Evolutionary conservation across 2,329 filamentous ascomycete genomes (phyloP).

Genomic region (Trichoderma sp.): DNA sequence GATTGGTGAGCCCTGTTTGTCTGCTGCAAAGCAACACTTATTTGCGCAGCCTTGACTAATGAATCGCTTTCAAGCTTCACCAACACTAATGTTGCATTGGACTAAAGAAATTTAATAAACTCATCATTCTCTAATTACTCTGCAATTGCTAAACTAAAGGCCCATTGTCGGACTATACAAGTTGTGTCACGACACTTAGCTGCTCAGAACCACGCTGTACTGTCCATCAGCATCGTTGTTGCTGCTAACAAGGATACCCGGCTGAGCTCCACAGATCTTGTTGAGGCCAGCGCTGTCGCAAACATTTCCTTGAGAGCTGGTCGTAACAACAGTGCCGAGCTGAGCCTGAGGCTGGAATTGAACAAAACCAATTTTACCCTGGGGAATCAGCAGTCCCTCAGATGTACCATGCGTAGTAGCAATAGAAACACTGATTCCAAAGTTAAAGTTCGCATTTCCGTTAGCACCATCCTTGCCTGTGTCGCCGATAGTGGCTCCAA

Average conservation of each 20-base stretch:
- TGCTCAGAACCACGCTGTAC: slow-evolving; percentile 15
- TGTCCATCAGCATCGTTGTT: slow-evolving; percentile 14
- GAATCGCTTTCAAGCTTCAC: neutral
- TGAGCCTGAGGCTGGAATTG: slow-evolving; percentile 19
- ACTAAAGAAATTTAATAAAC: neutral
- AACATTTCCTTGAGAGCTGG: neutral
- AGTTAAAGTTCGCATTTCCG: slow-evolving; percentile 9
- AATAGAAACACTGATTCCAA: slow-evolving; percentile 13
- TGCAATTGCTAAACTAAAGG: neutral
- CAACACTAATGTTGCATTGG: neutral
- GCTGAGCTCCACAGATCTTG: slow-evolving; percentile 21
- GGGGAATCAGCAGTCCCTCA: slow-evolving; percentile 16
- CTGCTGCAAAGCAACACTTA: neutral
- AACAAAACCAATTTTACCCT: slow-evolving; percentile 16
- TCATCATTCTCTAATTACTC: neutral
- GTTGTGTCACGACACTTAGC: neutral
- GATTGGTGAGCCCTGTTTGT: neutral
- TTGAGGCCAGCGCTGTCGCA: slow-evolving; percentile 9
- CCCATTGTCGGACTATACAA: neutral
- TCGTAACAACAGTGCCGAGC: slow-evolving; percentile 18
- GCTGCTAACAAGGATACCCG: slow-evolving; percentile 15
- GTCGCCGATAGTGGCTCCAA: slow-evolving; percentile 18
- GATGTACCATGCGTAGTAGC: slow-evolving; percentile 10
- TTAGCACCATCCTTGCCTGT: slow-evolving; percentile 8
- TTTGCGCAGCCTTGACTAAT: neutral